Evolutionary conservation across 1,284 basidiomycete species (phyloP).

Genomic region (Sporisorium iseilematis-ciliati): DNA sequence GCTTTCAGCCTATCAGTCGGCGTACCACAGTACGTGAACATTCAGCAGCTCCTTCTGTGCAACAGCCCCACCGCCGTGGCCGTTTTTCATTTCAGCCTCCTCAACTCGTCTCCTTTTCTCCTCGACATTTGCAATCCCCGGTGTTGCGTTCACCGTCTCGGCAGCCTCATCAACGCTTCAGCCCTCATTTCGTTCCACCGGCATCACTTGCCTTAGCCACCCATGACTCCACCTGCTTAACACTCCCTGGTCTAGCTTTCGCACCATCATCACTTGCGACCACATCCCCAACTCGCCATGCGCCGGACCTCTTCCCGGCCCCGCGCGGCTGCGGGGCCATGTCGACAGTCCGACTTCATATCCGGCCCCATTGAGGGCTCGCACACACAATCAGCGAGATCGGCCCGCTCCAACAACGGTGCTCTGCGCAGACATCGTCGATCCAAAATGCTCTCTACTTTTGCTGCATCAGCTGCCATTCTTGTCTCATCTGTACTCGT

Average conservation of each 20-base stretch:
- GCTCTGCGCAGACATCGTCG: conserved; percentile 9
- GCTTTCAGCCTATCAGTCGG: not conserved
- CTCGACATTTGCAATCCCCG: not conserved
- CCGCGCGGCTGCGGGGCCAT: conserved; percentile 1
- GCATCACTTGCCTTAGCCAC: conserved; percentile 5
- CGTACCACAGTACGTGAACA: not conserved
- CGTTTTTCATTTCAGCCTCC: conserved; percentile 4
- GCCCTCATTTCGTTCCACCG: not conserved
- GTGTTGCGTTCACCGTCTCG: not conserved
- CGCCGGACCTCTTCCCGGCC: conserved; percentile 22
- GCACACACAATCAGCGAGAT: not conserved
- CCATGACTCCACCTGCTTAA: conserved; percentile 14
- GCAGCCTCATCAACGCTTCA: conserved; percentile 5
- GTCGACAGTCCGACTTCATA: not conserved
- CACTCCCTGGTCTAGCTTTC: conserved; percentile 2
- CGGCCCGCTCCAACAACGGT: not conserved
- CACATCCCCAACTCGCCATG: conserved; percentile 21
- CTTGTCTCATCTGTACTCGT: conserved; percentile 54
- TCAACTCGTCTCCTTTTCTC: not conserved
- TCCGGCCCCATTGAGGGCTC: not conserved
- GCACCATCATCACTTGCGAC: conserved; percentile 3
- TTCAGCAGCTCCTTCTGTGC: not conserved
- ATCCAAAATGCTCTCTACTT: conserved; percentile 14
- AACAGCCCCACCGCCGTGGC: not conserved
- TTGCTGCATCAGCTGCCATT: conserved; percentile 31